Evolutionary conservation across 179 eudicot genomes (phyloP), one percentile per base, ranked within the genome.

Genomic region (Beta lomatogona): DNA sequence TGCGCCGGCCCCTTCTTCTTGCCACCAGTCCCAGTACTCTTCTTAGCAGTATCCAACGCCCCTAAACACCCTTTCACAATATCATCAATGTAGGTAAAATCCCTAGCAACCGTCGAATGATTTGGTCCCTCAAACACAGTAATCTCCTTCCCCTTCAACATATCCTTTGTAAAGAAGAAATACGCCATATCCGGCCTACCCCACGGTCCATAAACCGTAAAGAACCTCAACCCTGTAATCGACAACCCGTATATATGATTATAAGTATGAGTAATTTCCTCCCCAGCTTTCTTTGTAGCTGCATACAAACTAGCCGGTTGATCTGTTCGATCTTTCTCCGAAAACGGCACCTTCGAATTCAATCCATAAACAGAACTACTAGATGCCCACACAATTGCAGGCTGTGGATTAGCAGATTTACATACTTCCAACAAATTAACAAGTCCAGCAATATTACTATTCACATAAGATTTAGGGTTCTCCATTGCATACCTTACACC

Each of bases 101-200:
- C 87, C 73, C 87, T 61, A 0, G 87, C 80, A 59, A 85, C 83
- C 44, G 85, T 85, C 44, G 73, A 74, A 50, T 81, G 85, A 52
- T 82, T 82, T 36, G 79, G 76, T 5, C 80, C 85, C 65, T 85
- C 87, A 52, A 82, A 85, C 45, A 85, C 84, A 16, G 18, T 67
- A 60, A 85, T 85, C 73, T 72, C 46, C 74, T 85, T 85, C 58
- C 87, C 85, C n/a, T 82, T 79, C 83, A 85, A 79, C 82, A 85
- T 85, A 72, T 85, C 87, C 75, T 79, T 85, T 5, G 87, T 65
- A 31, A 85, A 85, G 46, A 82, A 85, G 81, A 82, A 85, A 64
- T 85, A 85, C 31, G 87, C 87, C 87, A 85, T 85, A 57, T 85
- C 87, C 0, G 85, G 87, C 77, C 87, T 75, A 18, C 87, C 87